Evolutionary conservation across 1,284 basidiomycete species (phyloP).

Genomic region (Moesziomyces parantarcticus): DNA sequence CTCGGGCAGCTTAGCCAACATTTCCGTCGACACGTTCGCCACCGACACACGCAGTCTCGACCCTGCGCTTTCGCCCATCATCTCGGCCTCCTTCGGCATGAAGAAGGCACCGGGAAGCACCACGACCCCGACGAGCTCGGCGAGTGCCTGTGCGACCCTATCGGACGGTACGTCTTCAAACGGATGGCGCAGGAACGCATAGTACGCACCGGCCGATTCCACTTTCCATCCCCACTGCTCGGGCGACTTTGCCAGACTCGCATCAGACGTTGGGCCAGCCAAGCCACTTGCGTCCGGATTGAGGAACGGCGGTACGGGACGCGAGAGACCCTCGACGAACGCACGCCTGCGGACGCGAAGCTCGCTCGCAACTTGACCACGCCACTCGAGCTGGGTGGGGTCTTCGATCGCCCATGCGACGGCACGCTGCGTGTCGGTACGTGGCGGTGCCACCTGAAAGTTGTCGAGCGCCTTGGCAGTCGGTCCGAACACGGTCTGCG

Average conservation of each 20-base stretch:
- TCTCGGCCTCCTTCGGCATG: slow-evolving; percentile 18
- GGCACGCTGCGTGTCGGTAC: slow-evolving; percentile 45
- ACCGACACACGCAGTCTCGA: slow-evolving; percentile 41
- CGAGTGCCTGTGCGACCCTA: slow-evolving; percentile 49
- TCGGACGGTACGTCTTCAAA: slow-evolving; percentile 35
- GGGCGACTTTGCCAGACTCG: slow-evolving; percentile 21
- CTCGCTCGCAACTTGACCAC: slow-evolving; percentile 70
- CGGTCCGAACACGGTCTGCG: slow-evolving; percentile 65
- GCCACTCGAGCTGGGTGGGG: slow-evolving; percentile 69
- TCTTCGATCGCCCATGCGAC: slow-evolving; percentile 59
- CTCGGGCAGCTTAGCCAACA: slow-evolving; percentile 27
- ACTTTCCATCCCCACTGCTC: slow-evolving; percentile 64
- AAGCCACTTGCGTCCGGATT: slow-evolving; percentile 26
- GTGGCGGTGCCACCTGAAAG: slow-evolving; percentile 70
- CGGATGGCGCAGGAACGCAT: slow-evolving; percentile 63
- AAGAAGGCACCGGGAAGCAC: slow-evolving; percentile 52
- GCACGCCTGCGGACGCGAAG: slow-evolving; percentile 74
- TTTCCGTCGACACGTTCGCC: slow-evolving; percentile 43
- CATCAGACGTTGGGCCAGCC: background rate
- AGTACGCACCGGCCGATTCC: slow-evolving; percentile 65
- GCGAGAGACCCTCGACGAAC: slow-evolving; percentile 71
- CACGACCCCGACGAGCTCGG: slow-evolving; percentile 54
- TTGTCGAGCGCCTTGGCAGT: slow-evolving; percentile 79
- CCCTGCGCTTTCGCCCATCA: slow-evolving; percentile 6
- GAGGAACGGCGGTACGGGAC: slow-evolving; percentile 18